Evolutionary conservation across 495 filamentous ascomycete genomes (phyloP), one percentile per base, ranked within the genome.

Genomic region (Letharia columbiana): DNA sequence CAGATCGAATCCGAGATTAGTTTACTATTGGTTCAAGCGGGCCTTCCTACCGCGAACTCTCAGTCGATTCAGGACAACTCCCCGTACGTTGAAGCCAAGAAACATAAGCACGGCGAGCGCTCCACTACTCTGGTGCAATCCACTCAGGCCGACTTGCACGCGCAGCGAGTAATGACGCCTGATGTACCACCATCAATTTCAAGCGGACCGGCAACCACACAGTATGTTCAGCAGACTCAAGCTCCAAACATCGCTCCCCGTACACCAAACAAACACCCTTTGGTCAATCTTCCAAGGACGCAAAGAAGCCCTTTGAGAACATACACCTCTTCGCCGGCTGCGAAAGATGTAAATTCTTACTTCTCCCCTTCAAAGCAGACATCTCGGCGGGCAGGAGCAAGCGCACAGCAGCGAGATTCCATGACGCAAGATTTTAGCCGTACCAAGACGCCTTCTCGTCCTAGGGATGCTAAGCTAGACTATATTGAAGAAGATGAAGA

Each of bases 401-500:
- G 28, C 37, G 49, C 35, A 33, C 60, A 54, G 15, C n/a, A 10
- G 10, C 59, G 12, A 15, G 11, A 62, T 35, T 18, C 41, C 45
- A 31, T 28, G 42, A 18, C 2, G 17, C 37, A 60, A n/a, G 56
- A 45, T 13, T 41, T 31, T 0, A 11, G 10, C 41, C 31, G 18
- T 41, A 54, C 39, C n/a, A 59, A 65, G 61, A 44, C 54, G 4
- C 39, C 33, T 61, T 65, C 18, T 47, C 64, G 47, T 45, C 59
- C 63, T 65, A 33, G 52, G 41, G 56, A 41, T 45, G 45, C 62
- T 42, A 59, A 64, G 35, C 52, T 45, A 7, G 63, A 71, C 33
- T 67, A 50, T 31, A 40, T 71, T 7, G 73, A 77, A 13, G 65
- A 74, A 6, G 70, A 75, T 20, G 78, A 80, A 33, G 73, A 78